phyloP scores from a whole-genome alignment of 2,329 filamentous ascomycete genomes.

The Xylaria sp. region DNA sequence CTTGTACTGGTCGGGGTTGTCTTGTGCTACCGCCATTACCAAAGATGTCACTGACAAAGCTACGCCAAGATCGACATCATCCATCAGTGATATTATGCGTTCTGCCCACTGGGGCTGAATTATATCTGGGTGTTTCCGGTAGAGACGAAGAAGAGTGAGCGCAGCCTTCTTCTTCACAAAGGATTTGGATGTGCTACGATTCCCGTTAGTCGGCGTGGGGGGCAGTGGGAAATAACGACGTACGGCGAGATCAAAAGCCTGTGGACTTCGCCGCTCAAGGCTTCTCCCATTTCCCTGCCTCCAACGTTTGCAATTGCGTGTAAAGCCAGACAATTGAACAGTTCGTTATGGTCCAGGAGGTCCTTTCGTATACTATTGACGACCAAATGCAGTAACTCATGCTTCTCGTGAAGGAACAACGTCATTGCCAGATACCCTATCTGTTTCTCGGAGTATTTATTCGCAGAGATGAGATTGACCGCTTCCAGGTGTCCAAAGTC shows the following conservation, averaged over 20 bases:
- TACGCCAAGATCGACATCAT: slow-evolving; percentile 93
- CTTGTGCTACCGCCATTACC: slow-evolving; percentile 92
- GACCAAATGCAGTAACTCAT: slow-evolving; percentile 93
- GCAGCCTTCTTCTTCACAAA: slow-evolving; percentile 99
- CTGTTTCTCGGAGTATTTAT: slow-evolving; percentile 98
- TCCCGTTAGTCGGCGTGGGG: slow-evolving; percentile 25
- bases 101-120: slow-evolving; percentile 98
- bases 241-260: slow-evolving; percentile 93
- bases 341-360: slow-evolving; percentile 90
- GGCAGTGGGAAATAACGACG: slow-evolving; percentile 50
- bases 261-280: slow-evolving; percentile 90
- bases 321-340: slow-evolving; percentile 95
- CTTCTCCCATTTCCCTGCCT: slow-evolving; percentile 96
- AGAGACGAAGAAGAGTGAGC: slow-evolving; percentile 88
- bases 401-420: slow-evolving; percentile 94
- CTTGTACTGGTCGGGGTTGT: slow-evolving; percentile 93
- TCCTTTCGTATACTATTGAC: slow-evolving; percentile 99
- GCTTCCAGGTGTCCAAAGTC: slow-evolving; percentile 99
- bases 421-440: slow-evolving; percentile 98
- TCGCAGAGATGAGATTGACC: slow-evolving; percentile 95
- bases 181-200: slow-evolving; percentile 76
- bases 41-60: slow-evolving; percentile 94
- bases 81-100: slow-evolving; percentile 98
- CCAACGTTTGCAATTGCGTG: slow-evolving; percentile 99
- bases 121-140: slow-evolving; percentile 93